Conservation (phyloP, 2,329 filamentous ascomycete genomes). For the Sclerotinia borealis region DNA sequence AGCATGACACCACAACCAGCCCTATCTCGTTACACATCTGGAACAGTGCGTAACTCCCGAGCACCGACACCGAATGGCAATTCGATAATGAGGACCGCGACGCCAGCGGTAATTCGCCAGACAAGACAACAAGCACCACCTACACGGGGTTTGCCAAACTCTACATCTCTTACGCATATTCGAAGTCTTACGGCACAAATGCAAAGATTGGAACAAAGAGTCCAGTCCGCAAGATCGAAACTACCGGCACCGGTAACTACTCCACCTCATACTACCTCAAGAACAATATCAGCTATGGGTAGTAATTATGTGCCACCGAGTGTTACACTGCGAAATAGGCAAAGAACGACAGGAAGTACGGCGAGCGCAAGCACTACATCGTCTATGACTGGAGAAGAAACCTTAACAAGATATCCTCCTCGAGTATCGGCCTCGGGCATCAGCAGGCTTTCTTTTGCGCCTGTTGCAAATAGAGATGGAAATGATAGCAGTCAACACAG, state of each 20-base stretch:
- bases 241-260: conserved; percentile 75
- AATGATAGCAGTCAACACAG: conserved; percentile 14
- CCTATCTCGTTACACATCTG: conserved; percentile 20
- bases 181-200: conserved; percentile 92
- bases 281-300: conserved; percentile 38
- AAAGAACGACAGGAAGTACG: conserved; percentile 54
- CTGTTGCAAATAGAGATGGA: conserved; percentile 46
- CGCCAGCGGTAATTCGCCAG: conserved; percentile 34
- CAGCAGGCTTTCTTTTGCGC: conserved; percentile 57
- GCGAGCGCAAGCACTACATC: conserved; percentile 22
- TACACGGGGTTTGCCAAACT: conserved; percentile 42
- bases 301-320: conserved; percentile 45
- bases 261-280: conserved; percentile 75
- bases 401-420: conserved; percentile 45
- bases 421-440: conserved; percentile 57
- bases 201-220: conserved; percentile 89
- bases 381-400: conserved; percentile 27
- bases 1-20: conserved; percentile 49
- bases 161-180: conserved; percentile 81
- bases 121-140: conserved; percentile 38
- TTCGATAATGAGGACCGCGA: conserved; percentile 27
- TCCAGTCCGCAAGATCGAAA: conserved; percentile 86
- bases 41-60: conserved; percentile 23
- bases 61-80: conserved; percentile 20
- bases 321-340: conserved; percentile 61